These are phyloP conservation scores for Pulveroboletus ravenelii DNA, from an alignment of 768 basidiomycete species.

Conservation along the genomic window DNA sequence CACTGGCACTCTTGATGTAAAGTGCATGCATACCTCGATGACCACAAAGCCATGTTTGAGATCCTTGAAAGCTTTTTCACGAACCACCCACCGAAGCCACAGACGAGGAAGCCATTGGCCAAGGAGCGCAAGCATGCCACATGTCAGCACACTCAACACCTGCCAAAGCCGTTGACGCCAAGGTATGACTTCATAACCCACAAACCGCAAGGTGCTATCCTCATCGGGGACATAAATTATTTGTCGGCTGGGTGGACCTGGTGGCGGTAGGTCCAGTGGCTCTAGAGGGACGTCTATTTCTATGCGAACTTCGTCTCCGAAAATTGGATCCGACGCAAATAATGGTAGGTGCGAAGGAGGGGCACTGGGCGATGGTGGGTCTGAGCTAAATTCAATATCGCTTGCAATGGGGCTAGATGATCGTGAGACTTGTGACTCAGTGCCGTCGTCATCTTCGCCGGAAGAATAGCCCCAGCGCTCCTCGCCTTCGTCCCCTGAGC, in stretches of 20 bases:
- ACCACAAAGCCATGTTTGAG: constrained; percentile 71
- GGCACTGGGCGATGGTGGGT: constrained; percentile 53
- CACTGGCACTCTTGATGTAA: constrained; percentile 4
- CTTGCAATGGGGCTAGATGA: constrained; percentile 34
- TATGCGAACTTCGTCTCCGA: constrained; percentile 78
- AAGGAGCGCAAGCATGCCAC: constrained; percentile 72
- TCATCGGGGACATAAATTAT: constrained; percentile 84
- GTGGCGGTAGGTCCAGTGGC: constrained; percentile 62
- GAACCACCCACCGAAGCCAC: constrained; percentile 86
- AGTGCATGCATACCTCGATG: constrained; percentile 66
- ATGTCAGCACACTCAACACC: constrained; percentile 55
- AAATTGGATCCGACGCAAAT: constrained; percentile 70
- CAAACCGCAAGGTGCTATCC: constrained; percentile 80
- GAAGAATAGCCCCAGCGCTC: constrained; percentile 95
- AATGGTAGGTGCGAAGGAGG: constrained; percentile 53
- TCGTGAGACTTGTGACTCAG: constrained; percentile 19
- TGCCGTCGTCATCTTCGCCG: constrained; percentile 65
- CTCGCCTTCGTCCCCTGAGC: constrained; percentile 52
- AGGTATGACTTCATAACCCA: constrained; percentile 70
- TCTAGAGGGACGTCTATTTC: constrained; percentile 71
- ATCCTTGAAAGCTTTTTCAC: constrained; percentile 77
- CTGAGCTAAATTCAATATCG: constrained; percentile 70
- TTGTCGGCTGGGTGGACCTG: constrained; percentile 82
- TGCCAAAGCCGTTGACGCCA: constrained; percentile 72
- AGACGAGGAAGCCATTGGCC: constrained; percentile 92